These are phyloP conservation scores for Pseudogymnoascus sp. DNA, from an alignment of 2,329 filamentous ascomycete species.

Conservation along the genomic window DNA sequence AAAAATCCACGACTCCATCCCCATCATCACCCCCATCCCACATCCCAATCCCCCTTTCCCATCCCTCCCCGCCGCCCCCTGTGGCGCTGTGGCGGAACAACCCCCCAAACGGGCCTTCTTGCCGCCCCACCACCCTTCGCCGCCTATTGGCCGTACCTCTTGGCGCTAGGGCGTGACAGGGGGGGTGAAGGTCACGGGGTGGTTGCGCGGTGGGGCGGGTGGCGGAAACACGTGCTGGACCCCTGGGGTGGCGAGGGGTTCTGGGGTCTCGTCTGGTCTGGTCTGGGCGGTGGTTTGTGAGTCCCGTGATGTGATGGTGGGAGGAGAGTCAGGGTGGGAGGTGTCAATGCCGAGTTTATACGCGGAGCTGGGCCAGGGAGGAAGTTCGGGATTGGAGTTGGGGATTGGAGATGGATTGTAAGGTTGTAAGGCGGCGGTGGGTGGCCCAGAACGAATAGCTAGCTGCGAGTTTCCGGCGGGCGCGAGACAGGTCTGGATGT, in stretches of 20 bases:
- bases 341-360: too few species aligned
- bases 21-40: not conserved
- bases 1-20: not conserved
- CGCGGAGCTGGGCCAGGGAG: too few species aligned
- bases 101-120: not conserved
- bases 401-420: not conserved
- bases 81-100: not conserved
- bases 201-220: not conserved
- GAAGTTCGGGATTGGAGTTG: not conserved
- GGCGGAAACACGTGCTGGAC: not conserved
- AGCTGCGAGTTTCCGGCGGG: not conserved
- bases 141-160: not conserved
- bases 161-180: not conserved
- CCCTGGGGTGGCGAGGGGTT: not conserved
- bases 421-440: not conserved
- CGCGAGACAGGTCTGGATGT: not conserved
- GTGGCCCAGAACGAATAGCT: not conserved
- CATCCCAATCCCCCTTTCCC: not conserved
- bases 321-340: too few species aligned
- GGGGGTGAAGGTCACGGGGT: not conserved
- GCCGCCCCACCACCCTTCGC: not conserved
- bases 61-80: not conserved
- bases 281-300: too few species aligned
- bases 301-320: too few species aligned
- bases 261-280: too few species aligned